Evolutionary conservation across 2,329 filamentous ascomycete species (phyloP), one percentile per base, ranked within the genome.

Genomic region (Ceratocystis diversiconidia): DNA sequence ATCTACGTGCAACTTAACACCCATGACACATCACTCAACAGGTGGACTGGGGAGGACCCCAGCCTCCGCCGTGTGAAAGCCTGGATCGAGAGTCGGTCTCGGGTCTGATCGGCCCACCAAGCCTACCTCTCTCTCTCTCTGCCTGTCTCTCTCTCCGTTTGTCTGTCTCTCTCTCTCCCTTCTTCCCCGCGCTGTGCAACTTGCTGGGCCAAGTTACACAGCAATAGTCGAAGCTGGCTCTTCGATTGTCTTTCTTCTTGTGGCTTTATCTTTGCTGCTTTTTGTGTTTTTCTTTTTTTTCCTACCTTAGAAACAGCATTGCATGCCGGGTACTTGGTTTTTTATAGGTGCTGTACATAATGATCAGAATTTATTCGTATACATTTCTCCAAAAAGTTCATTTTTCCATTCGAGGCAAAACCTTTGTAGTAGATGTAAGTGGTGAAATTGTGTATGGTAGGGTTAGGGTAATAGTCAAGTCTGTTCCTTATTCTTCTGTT

Each of bases 21-120:
- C 44, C 79, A 79, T 22, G 84, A 86, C 71, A 74, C 79, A 30
- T 71, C 73, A 65, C 78, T 81, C 74, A 81, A 82, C 71, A 82
- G 83, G 74, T 87, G 84, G 84, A 84, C 79, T 70, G 78, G 75
- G 69, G 84, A 86, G 71, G 84, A 86, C 71, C 84, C 84, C 1
- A 82, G 79, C 69, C 74, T 85, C 63, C 76, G 80, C 64, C 75
- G 78, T 61, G 79, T 86, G 66, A 78, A 81, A 72, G 79, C 82
- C 73, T 86, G 84, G 84, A 73, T 86, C 63, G 78, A 79, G 65
- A 76, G 76, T 64, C 75, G 77, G 64, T 74, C 71, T 55, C 67
- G 64, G 2, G 66, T 67, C 48, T 66, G 52, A 65, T 55, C n/a
- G 6, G 10, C 36, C 36, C 36, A 41, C 3, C 10, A 3, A 41